Base-by-base conservation (phyloP, 108 stramenopile genomes). In the Stephanodiscus triporus region DNA sequence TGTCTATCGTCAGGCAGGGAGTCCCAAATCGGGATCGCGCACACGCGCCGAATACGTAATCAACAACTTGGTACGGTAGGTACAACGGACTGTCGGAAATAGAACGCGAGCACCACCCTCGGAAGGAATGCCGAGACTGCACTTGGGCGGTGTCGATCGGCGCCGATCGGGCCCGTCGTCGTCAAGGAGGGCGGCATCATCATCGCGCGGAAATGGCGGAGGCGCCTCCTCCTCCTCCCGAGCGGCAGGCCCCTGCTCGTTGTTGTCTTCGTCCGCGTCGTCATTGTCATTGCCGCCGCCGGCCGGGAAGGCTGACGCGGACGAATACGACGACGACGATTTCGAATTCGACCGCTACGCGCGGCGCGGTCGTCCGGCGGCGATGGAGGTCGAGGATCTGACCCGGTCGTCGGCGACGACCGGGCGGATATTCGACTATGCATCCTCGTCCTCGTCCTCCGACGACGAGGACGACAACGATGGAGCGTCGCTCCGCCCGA, bases 91-190 rank as follows among this genome's bases (percentile, higher is more conserved):
- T n/a, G n/a, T n/a, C n/a, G n/a, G n/a, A n/a, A n/a, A n/a, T n/a
- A n/a, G n/a, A n/a, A n/a, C n/a, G n/a, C n/a, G n/a, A n/a, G n/a
- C n/a, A n/a, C n/a, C n/a, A n/a, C n/a, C n/a, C n/a, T n/a, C n/a
- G n/a, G n/a, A 36, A 6, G 36, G 36, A 9, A 55, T 55, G 54
- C 54, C 54, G 8, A 55, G 54, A 55, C 26, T 55, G 10, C 23
- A 55, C 54, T 8, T 55, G 54, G 54, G 19, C 20, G 54, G 54
- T 2, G 23, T 2, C 54, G 54, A 55, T 55, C 54, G 54, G 10
- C 19, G 23, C 2, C 20, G 54, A 8, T 50, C 49, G 54, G 54
- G 54, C 2, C 29, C 27, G 4, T 29, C 56, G 27, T 57, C 56
- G 10, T 26, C 56, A 29, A 11, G 23, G 10, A 24, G 10, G 54